Evolutionary conservation across 345 rosid genomes (phyloP).

Genomic region (Luvunga scandens): DNA sequence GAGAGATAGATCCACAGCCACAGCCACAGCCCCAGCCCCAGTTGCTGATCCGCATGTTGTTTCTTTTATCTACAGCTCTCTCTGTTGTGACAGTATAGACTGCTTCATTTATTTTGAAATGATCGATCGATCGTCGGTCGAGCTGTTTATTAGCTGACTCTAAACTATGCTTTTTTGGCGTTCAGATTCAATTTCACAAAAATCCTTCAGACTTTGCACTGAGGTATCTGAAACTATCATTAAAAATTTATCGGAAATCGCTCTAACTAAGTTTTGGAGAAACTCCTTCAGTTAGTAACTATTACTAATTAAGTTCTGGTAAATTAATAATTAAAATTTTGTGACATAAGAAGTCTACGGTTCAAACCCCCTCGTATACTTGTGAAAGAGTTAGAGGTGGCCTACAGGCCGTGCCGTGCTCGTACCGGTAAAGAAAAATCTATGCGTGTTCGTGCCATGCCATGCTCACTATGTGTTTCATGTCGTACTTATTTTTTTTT

Average conservation of each 20-base stretch:
- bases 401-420: too few relatives aligned
- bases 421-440: too few relatives aligned
- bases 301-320: too few relatives aligned
- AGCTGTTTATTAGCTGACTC: neutral
- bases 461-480: too few relatives aligned
- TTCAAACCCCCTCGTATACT: too few relatives aligned
- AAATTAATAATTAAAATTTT: too few relatives aligned
- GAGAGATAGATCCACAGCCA: conserved; percentile 11
- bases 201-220: neutral
- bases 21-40: neutral
- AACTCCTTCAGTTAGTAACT: too few relatives aligned
- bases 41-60: conserved; percentile 8
- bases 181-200: neutral
- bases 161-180: neutral
- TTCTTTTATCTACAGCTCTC: neutral
- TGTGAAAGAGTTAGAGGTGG: too few relatives aligned
- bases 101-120: neutral
- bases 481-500: too few relatives aligned
- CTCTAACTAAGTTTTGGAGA: neutral
- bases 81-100: conserved; percentile 6
- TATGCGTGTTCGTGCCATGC: too few relatives aligned
- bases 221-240: neutral
- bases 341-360: too few relatives aligned
- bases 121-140: neutral
- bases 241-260: neutral